Percentiles rank a stretch among this genome's conserved stretches.
These are phyloP conservation scores for Penicillium tannophilum DNA, from an alignment of 495 filamentous ascomycete genomes.

Conservation along the genomic window DNA sequence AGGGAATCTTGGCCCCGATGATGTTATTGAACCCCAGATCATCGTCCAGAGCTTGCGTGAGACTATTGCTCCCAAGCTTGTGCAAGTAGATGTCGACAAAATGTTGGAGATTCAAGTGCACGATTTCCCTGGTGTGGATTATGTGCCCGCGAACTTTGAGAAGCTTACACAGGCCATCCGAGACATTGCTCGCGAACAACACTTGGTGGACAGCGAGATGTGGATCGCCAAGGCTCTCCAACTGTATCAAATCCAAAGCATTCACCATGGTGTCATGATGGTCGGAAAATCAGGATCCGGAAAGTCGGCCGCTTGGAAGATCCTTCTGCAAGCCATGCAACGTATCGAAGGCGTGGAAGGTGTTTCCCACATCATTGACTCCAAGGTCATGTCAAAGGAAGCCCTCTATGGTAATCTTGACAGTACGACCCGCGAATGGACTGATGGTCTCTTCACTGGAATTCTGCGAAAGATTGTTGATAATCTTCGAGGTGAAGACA, in stretches of 20 bases:
- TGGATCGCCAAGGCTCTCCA: slow-evolving; percentile 98
- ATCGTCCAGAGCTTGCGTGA: slow-evolving; percentile 98
- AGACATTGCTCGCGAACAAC: slow-evolving; percentile 75
- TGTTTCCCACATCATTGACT: slow-evolving; percentile 95
- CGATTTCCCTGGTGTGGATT: slow-evolving; percentile 90
- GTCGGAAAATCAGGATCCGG: slow-evolving; percentile 93
- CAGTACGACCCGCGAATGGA: slow-evolving; percentile 97
- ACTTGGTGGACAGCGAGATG: slow-evolving; percentile 83
- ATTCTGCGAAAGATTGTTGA: slow-evolving; percentile 98
- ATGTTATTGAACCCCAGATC: slow-evolving; percentile 91
- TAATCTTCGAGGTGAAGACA: slow-evolving; percentile 94
- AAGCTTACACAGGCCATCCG: slow-evolving; percentile 79
- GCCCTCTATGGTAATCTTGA: slow-evolving; percentile 92
- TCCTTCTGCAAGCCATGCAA: slow-evolving; percentile 90
- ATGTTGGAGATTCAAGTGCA: slow-evolving; percentile 84
- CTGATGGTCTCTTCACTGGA: slow-evolving; percentile 95
- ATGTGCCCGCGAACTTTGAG: slow-evolving; percentile 83
- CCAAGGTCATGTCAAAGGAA: slow-evolving; percentile 99
- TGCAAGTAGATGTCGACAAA: slow-evolving; percentile 82
- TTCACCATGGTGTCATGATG: slow-evolving; percentile 99
- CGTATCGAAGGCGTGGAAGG: slow-evolving; percentile 88
- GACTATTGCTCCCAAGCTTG: slow-evolving; percentile 96
- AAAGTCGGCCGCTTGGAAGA: slow-evolving; percentile 93
- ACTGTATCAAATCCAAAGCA: slow-evolving; percentile 94
- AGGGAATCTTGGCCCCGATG: slow-evolving; percentile 64